phyloP scores from a whole-genome alignment of 75 land plant species.

The Sequoiadendron giganteum region DNA sequence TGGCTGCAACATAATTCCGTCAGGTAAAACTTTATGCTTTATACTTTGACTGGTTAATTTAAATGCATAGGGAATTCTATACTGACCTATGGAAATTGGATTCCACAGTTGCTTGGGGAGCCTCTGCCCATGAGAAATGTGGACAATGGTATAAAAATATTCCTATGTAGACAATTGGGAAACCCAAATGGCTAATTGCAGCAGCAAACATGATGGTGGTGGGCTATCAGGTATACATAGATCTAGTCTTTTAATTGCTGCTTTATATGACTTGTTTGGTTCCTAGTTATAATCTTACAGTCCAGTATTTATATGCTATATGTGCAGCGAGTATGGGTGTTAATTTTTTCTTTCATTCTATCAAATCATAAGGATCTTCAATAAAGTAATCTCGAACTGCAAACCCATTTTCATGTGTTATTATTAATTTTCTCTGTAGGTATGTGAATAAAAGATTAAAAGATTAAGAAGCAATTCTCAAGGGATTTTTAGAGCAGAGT shows the following conservation, averaged over 20 bases:
- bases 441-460: too few species aligned
- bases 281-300: too few species aligned
- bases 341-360: too few species aligned
- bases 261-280: not conserved
- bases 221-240: slow-evolving; percentile 43
- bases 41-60: not conserved
- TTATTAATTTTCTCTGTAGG: too few species aligned
- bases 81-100: not conserved
- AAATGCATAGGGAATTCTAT: not conserved
- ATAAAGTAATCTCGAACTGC: too few species aligned
- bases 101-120: slow-evolving; percentile 58
- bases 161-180: too few species aligned
- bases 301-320: not conserved
- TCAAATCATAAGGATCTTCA: too few species aligned
- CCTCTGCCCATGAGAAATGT: slow-evolving; percentile 23
- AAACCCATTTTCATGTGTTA: too few species aligned
- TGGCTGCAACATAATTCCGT: slow-evolving; percentile 72
- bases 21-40: slow-evolving; percentile 30
- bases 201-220: slow-evolving; percentile 52
- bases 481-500: too few species aligned
- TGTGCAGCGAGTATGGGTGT: too few species aligned
- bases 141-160: slow-evolving; percentile 21
- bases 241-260: not conserved
- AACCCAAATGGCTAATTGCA: slow-evolving; percentile 59
- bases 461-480: too few species aligned